Conservation (phyloP, 2,329 filamentous ascomycete genomes). For the Thielaviopsis punctulata region DNA sequence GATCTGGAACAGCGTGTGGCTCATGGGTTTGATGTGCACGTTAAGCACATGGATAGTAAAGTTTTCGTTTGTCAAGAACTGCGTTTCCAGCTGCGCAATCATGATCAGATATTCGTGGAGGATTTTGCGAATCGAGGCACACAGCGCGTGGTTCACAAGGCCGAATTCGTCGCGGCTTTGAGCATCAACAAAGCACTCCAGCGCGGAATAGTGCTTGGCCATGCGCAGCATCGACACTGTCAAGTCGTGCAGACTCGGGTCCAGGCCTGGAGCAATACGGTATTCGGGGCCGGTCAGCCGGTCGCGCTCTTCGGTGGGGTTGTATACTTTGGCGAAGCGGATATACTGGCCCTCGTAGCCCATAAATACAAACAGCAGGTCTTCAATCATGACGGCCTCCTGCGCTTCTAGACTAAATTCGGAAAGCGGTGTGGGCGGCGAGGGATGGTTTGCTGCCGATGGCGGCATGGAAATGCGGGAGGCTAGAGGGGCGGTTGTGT, state of each 20-base stretch:
- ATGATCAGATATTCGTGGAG: slow-evolving; percentile 88
- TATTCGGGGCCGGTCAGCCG: slow-evolving; percentile 69
- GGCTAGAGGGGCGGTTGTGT: slow-evolving; percentile 56
- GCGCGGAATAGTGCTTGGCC: slow-evolving; percentile 80
- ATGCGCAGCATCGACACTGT: slow-evolving; percentile 80
- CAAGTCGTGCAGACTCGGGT: slow-evolving; percentile 79
- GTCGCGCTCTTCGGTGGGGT: slow-evolving; percentile 72
- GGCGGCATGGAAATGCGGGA: slow-evolving; percentile 46
- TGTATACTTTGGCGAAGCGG: slow-evolving; percentile 65
- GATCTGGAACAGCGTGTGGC: slow-evolving; percentile 79
- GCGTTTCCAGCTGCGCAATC: slow-evolving; percentile 83
- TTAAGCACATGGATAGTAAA: slow-evolving; percentile 92
- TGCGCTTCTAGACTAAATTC: slow-evolving; percentile 65
- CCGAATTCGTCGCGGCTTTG: slow-evolving; percentile 88
- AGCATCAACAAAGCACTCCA: slow-evolving; percentile 86
- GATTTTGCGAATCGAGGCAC: slow-evolving; percentile 81
- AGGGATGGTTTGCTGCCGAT: slow-evolving; percentile 48
- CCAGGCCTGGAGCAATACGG: slow-evolving; percentile 63
- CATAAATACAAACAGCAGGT: slow-evolving; percentile 91
- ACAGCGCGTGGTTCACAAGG: slow-evolving; percentile 85
- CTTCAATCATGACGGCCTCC: slow-evolving; percentile 74
- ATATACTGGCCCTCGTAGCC: slow-evolving; percentile 97
- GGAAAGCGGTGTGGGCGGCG: slow-evolving; percentile 52
- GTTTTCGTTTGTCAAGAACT: slow-evolving; percentile 70
- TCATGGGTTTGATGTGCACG: slow-evolving; percentile 75